phyloP scores from a whole-genome alignment of 208 protist genomes.

The Trypanosoma lewisi region DNA sequence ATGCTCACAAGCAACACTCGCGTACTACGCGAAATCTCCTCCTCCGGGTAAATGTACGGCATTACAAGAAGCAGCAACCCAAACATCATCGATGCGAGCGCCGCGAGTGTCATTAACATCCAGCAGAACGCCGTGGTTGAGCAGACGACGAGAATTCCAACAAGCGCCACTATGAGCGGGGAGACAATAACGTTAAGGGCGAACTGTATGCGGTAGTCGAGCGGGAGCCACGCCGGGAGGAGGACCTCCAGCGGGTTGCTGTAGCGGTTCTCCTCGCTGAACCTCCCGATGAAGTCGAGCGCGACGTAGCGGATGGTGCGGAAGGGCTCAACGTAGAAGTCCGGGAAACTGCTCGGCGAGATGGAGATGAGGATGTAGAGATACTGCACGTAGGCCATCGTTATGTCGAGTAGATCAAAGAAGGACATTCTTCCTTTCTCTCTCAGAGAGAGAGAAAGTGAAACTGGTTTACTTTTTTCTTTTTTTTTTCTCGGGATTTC shows the following conservation, averaged over 20 bases:
- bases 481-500: neutral
- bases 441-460: too few species aligned
- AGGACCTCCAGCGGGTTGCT: conserved; percentile 33
- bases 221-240: conserved; percentile 58
- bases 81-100: conserved; percentile 56
- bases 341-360: conserved; percentile 36
- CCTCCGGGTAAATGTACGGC: conserved; percentile 10
- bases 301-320: conserved; percentile 30
- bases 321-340: conserved; percentile 44
- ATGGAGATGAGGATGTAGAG: conserved; percentile 55
- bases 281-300: conserved; percentile 24
- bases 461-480: neutral
- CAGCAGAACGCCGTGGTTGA: conserved; percentile 45
- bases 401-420: conserved; percentile 73
- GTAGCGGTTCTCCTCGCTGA: conserved; percentile 35
- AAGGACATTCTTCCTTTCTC: conserved; percentile 34
- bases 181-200: conserved; percentile 38
- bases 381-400: conserved; percentile 70
- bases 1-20: conserved; percentile 28
- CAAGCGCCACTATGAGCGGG: conserved; percentile 41
- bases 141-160: conserved; percentile 50
- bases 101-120: conserved; percentile 30
- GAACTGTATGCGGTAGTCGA: conserved; percentile 61
- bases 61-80: conserved; percentile 42
- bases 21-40: conserved; percentile 8